These are phyloP conservation scores for Boletus bicolor DNA, from an alignment of 768 basidiomycete species.

Conservation along the genomic window DNA sequence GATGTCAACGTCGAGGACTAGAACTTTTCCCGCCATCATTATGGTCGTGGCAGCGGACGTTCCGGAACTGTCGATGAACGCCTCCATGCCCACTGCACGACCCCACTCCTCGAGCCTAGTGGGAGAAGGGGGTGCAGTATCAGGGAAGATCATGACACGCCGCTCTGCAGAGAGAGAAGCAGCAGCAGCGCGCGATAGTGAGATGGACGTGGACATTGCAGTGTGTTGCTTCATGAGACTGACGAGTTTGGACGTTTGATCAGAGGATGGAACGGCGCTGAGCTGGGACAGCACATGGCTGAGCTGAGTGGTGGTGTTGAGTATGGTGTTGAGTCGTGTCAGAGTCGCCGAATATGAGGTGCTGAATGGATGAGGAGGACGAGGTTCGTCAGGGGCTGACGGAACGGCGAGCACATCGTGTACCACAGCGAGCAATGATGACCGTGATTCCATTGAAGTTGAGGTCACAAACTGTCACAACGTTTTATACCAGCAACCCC, in stretches of 20 bases:
- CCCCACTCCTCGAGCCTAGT: constrained; percentile 58
- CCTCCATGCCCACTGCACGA: constrained; percentile 65
- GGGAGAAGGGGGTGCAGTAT: constrained; percentile 28
- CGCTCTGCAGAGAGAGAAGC: constrained; percentile 20
- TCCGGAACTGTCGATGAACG: constrained; percentile 62
- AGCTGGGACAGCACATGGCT: constrained; percentile 49
- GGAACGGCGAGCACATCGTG: constrained; percentile 27
- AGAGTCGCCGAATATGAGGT: constrained; percentile 16
- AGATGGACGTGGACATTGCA: constrained; percentile 33
- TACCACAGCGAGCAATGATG: constrained; percentile 26
- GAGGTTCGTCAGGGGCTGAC: constrained; percentile 13
- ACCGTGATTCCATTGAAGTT: constrained; percentile 7
- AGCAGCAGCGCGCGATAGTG: constrained; percentile 22
- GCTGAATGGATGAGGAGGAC: constrained; percentile 27
- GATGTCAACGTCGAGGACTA: constrained; percentile 76
- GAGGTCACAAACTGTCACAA: background rate
- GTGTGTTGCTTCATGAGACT: constrained; percentile 67
- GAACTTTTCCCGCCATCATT: constrained; percentile 73
- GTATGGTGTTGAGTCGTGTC: constrained; percentile 46
- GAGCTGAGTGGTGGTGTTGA: constrained; percentile 50
- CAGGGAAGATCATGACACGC: constrained; percentile 25
- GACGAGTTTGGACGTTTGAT: constrained; percentile 63
- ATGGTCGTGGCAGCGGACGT: constrained; percentile 42
- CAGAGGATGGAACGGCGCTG: constrained; percentile 43
- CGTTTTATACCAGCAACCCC: too few relatives aligned